A percentile compares a stretch with the other conserved stretches of the same genome.
Conservation (phyloP, 1,284 basidiomycete species). For the Malassezia brasiliensis region DNA sequence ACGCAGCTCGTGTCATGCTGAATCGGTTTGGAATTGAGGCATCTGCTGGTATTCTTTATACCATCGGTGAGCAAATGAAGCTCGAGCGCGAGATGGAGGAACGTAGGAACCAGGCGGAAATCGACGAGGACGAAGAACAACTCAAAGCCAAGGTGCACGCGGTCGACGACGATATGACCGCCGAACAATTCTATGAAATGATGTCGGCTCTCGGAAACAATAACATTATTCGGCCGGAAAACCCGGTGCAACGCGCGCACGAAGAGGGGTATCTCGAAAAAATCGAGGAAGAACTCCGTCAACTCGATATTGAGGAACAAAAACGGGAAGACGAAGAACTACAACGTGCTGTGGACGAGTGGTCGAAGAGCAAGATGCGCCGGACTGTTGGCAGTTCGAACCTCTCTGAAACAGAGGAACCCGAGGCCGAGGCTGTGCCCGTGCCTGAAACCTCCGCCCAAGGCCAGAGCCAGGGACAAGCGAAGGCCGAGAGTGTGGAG, state of each 20-base stretch:
- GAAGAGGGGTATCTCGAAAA: neutral
- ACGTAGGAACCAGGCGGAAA: neutral
- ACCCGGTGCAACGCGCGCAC: slow-evolving; percentile 1
- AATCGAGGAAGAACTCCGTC: neutral
- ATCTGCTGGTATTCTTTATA: slow-evolving; percentile 2
- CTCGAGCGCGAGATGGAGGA: neutral
- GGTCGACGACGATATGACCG: neutral
- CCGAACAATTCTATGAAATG: neutral
- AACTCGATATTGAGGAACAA: neutral
- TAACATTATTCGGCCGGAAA: neutral
- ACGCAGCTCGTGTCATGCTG: neutral
- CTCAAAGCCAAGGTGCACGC: neutral
- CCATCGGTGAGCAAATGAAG: neutral
- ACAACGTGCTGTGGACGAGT: neutral
- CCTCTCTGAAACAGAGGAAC: too few species aligned
- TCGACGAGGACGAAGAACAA: neutral
- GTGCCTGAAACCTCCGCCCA: too few species aligned
- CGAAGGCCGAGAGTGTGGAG: neutral
- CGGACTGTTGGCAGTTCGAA: neutral
- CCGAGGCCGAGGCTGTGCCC: too few species aligned
- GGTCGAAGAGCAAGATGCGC: neutral
- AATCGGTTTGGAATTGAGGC: slow-evolving; percentile 3
- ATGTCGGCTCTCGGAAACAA: neutral
- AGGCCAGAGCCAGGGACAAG: too few species aligned
- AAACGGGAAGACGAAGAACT: neutral